phyloP scores from a whole-genome alignment of 2,329 filamentous ascomycete genomes.

The Xylaria arbuscula region DNA sequence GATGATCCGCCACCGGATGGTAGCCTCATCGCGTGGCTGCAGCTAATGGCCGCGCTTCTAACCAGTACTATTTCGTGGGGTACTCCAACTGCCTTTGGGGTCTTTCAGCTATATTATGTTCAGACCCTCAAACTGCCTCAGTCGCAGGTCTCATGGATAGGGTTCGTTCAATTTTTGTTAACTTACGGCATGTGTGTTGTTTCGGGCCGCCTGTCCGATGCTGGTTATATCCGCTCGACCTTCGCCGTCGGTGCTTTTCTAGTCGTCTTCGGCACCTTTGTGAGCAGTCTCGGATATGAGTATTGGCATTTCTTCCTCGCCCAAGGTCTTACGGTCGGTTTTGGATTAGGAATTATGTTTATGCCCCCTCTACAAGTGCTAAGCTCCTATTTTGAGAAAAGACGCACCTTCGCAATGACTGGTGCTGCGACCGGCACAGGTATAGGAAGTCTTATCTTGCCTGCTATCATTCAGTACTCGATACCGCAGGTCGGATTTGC shows the following conservation, averaged over 20 bases:
- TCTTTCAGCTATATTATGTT: slow-evolving; percentile 59
- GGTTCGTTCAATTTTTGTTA: slow-evolving; percentile 55
- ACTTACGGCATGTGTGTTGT: slow-evolving; percentile 8
- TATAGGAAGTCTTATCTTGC: slow-evolving; percentile 72
- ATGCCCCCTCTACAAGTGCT: slow-evolving; percentile 62
- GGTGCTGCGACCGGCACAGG: slow-evolving; percentile 70
- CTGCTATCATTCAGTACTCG: slow-evolving; percentile 66
- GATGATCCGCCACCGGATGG: slow-evolving; percentile 56
- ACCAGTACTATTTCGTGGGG: slow-evolving; percentile 64
- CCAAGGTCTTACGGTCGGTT: slow-evolving; percentile 49
- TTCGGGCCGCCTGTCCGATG: slow-evolving; percentile 28
- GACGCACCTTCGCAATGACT: slow-evolving; percentile 67
- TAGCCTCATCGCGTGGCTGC: slow-evolving; percentile 61
- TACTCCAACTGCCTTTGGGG: slow-evolving; percentile 61
- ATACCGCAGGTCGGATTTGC: slow-evolving; percentile 71
- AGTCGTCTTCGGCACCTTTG: slow-evolving; percentile 60
- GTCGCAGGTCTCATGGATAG: slow-evolving; percentile 58
- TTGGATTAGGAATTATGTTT: slow-evolving; percentile 62
- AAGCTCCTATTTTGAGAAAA: slow-evolving; percentile 65
- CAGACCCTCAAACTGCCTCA: slow-evolving; percentile 50
- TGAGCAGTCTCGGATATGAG: slow-evolving; percentile 61
- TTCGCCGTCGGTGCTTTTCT: slow-evolving; percentile 23
- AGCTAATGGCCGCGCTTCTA: slow-evolving; percentile 59
- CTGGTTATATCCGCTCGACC: slow-evolving; percentile 50
- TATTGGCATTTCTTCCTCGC: slow-evolving; percentile 56